Evolutionary conservation across 139 green algal genomes (phyloP).

Genomic region (Eudorina sp.): DNA sequence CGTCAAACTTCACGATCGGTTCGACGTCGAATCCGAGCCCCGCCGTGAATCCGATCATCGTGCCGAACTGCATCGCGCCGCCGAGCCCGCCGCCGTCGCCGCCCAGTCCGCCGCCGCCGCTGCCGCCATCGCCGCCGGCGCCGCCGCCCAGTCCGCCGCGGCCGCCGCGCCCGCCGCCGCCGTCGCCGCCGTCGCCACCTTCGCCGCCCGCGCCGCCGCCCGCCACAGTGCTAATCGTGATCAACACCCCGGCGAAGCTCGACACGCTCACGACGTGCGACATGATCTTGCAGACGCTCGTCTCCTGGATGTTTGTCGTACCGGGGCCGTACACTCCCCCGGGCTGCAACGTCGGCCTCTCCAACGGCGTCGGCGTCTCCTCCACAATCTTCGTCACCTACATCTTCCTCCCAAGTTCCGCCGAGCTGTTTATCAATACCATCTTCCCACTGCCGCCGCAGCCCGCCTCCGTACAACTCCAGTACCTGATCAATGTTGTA

Average conservation of each 20-base stretch:
- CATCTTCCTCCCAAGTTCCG: neutral
- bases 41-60: neutral
- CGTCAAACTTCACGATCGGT: neutral
- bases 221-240: neutral
- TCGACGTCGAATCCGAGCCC: neutral
- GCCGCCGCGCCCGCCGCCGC: neutral
- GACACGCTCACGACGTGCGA: neutral
- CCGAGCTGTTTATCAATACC: slow-evolving; percentile 25
- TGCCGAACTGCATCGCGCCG: slow-evolving; percentile 32
- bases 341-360: neutral
- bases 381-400: slow-evolving; percentile 7
- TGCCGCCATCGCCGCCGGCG: neutral
- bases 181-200: neutral
- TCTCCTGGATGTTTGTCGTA: neutral
- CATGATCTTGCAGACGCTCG: neutral
- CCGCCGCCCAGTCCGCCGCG: neutral
- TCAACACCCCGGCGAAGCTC: neutral
- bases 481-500: neutral
- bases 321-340: neutral
- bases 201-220: neutral
- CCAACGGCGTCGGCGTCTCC: neutral
- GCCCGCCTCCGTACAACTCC: neutral
- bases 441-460: neutral
- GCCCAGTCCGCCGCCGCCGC: neutral
- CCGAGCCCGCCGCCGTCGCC: neutral